These are phyloP conservation scores for Fraxinus excelsior DNA, from an alignment of 257 asterid species.

Conservation along the genomic window DNA sequence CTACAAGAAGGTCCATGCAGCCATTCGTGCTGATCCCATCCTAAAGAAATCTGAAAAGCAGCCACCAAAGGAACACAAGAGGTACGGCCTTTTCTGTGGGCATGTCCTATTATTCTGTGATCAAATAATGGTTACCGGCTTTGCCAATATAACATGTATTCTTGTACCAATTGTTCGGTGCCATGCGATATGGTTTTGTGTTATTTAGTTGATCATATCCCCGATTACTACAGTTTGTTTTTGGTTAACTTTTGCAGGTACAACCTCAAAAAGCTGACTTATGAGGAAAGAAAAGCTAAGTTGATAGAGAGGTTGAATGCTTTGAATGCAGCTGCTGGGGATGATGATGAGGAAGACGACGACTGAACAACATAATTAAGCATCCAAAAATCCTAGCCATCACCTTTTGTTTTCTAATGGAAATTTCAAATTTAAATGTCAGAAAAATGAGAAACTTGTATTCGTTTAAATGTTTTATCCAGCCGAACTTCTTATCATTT, in stretches of 20 bases:
- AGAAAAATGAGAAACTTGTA: not conserved
- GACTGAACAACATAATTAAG: slow-evolving; percentile 33
- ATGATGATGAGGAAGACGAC: slow-evolving; percentile 52
- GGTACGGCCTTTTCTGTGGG: slow-evolving; percentile 35
- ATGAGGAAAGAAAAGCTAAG: slow-evolving; percentile 65
- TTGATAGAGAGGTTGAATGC: slow-evolving; percentile 75
- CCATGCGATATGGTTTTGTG: not conserved
- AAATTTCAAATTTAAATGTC: slow-evolving; percentile 3
- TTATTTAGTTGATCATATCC: not conserved
- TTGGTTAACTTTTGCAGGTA: slow-evolving; percentile 36
- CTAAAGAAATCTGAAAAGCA: slow-evolving; percentile 58
- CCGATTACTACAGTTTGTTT: not conserved
- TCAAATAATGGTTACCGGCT: not conserved
- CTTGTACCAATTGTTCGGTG: not conserved
- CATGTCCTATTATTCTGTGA: not conserved
- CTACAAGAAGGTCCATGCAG: slow-evolving; percentile 77
- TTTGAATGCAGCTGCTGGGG: slow-evolving; percentile 60
- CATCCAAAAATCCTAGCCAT: not conserved
- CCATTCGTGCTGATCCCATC: slow-evolving; percentile 67
- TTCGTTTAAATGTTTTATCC: not conserved
- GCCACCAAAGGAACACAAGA: slow-evolving; percentile 67
- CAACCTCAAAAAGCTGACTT: slow-evolving; percentile 74
- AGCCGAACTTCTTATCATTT: not conserved
- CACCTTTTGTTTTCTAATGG: slow-evolving; percentile 25
- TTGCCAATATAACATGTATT: not conserved